Percentiles rank a stretch among this genome's conserved stretches.
phyloP scores from a whole-genome alignment of 2,329 filamentous ascomycete species.

The Mollisia scopiformis region DNA sequence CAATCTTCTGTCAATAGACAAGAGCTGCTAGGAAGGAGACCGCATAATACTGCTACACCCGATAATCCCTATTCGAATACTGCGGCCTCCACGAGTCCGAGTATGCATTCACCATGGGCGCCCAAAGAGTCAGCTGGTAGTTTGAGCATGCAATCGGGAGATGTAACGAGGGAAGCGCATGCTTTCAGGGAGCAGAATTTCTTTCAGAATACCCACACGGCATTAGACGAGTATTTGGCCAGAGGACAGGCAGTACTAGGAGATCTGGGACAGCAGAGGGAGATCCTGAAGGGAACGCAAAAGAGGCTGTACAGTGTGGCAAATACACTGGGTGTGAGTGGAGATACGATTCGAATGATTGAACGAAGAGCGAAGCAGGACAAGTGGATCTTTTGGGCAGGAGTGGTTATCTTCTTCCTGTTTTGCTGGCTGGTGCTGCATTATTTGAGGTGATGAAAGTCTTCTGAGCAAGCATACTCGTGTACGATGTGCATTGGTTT shows the following conservation, averaged over 20 bases:
- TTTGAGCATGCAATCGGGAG: constrained; percentile 55
- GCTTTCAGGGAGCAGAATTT: constrained; percentile 90
- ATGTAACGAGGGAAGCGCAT: constrained; percentile 75
- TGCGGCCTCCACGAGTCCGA: constrained; percentile 31
- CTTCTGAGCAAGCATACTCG: not conserved
- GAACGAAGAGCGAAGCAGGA: constrained; percentile 90
- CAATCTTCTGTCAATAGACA: constrained; percentile 67
- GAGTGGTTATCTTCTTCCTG: constrained; percentile 81
- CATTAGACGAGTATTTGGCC: constrained; percentile 93
- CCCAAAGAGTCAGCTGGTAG: constrained; percentile 27
- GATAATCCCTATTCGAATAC: constrained; percentile 88
- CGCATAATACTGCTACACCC: constrained; percentile 78
- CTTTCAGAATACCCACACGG: constrained; percentile 77
- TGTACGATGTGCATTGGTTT: constrained; percentile 4
- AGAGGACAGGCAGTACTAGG: constrained; percentile 87
- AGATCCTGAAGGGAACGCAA: constrained; percentile 95
- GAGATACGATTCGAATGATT: constrained; percentile 96
- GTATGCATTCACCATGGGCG: constrained; percentile 33
- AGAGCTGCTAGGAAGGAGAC: constrained; percentile 84
- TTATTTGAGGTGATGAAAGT: constrained; percentile 64
- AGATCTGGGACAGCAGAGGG: constrained; percentile 85
- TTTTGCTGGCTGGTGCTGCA: constrained; percentile 94
- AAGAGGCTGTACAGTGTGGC: constrained; percentile 88
- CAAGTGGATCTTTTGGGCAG: constrained; percentile 96
- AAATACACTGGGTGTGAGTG: constrained; percentile 90